phyloP scores from a whole-genome alignment of 495 filamentous ascomycete species.

The Ascodesmis nigricans region DNA sequence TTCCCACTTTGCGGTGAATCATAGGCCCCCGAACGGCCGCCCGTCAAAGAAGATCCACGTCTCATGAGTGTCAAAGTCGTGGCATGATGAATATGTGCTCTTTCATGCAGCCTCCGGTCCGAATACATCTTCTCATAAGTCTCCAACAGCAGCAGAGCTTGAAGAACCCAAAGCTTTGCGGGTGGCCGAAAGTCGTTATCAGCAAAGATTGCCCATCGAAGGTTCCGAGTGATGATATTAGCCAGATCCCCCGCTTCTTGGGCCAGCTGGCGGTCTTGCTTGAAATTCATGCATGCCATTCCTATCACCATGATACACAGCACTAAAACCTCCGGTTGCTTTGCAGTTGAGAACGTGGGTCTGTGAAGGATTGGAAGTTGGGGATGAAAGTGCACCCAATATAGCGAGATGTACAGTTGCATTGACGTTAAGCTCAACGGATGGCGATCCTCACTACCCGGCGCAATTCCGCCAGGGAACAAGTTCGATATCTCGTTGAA shows the following conservation, averaged over 20 bases:
- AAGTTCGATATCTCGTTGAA: slow-evolving; percentile 6
- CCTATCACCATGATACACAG: slow-evolving; percentile 88
- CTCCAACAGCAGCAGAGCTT: slow-evolving; percentile 72
- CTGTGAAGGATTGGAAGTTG: slow-evolving; percentile 89
- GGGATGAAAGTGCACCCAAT: slow-evolving; percentile 85
- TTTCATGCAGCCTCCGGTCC: slow-evolving; percentile 72
- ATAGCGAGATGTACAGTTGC: slow-evolving; percentile 82
- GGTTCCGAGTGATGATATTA: slow-evolving; percentile 72
- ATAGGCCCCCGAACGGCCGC: slow-evolving; percentile 45
- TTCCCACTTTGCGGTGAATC: slow-evolving; percentile 70
- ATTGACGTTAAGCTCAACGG: slow-evolving; percentile 81
- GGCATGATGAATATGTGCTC: slow-evolving; percentile 91
- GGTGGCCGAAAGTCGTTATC: slow-evolving; percentile 80
- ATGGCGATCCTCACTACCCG: slow-evolving; percentile 29
- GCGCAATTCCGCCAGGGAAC: slow-evolving; percentile 3
- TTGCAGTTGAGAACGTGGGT: slow-evolving; percentile 76
- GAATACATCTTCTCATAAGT: slow-evolving; percentile 95
- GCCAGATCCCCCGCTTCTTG: slow-evolving; percentile 55
- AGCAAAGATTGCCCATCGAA: slow-evolving; percentile 74
- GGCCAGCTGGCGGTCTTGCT: slow-evolving; percentile 48
- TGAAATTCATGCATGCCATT: slow-evolving; percentile 66
- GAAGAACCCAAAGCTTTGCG: slow-evolving; percentile 94
- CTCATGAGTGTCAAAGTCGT: slow-evolving; percentile 92
- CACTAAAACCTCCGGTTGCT: slow-evolving; percentile 63
- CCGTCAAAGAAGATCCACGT: slow-evolving; percentile 73